Base-by-base conservation (phyloP, 768 basidiomycete species). In the Termitomyces sp. region DNA sequence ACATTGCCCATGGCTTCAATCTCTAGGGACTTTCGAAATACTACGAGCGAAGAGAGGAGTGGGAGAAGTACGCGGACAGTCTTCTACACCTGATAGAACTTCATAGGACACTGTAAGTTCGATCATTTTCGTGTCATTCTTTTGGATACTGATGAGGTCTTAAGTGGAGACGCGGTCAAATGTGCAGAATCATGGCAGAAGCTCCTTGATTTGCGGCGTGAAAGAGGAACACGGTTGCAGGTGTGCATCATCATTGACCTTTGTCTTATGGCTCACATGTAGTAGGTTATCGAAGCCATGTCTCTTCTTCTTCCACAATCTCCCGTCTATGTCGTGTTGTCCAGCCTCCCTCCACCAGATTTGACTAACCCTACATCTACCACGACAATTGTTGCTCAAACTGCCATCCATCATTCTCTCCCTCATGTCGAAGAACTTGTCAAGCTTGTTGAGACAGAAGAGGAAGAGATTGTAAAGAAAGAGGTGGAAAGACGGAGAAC, bases 121-220 rank as follows among this genome's bases (percentile, higher is more conserved):
- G 5, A 12, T 40, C 10, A 10, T 37, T 13, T 48, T 27, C 27
- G 48, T 42, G 24, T 47, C 16, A 36, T 13, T 40, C 13, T 27
- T 53, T 12, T 5, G 9, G 12, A 52, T 39, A 30, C 53, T 60
- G 26, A 62, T 47, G 2, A 33, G 36, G 33, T 37, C 37, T 36
- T 12, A 64, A 94, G 95, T 4, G 74, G 82, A 39, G 95, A 98
- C 66, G 82, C 79, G 0, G 74, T 76, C 5, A 96, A 91, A 73
- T 90, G 88, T 58, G 94, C 91, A 2, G 91, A 94, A 68, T 76
- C 79, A 1, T 68, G 96, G 44, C 93, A 97, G 67, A 93, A 87
- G 64, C 71, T 92, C 32, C 73, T 98, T 16, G 80, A 84, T 4
- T 69, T 86, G 2, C 81, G 82, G 34, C 78, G 84, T 46, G 74